phyloP scores from a whole-genome alignment of 2,329 filamentous ascomycete species.

The Rugonectria rugulosa region DNA sequence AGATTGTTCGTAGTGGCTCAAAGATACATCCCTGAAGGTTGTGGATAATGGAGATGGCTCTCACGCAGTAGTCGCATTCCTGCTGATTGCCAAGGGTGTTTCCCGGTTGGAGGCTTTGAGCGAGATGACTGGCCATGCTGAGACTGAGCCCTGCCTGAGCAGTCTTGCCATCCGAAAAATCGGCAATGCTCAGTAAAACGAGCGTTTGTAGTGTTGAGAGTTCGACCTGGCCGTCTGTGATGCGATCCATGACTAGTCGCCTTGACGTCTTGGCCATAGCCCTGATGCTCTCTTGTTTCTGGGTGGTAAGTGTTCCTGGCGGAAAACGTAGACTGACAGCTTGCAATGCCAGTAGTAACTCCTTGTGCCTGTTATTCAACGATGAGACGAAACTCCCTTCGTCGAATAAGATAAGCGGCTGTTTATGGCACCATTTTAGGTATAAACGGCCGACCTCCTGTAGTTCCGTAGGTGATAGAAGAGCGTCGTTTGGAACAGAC shows the following conservation, averaged over 20 bases:
- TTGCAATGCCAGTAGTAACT: slow-evolving; percentile 46
- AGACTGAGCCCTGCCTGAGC: slow-evolving; percentile 34
- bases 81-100: slow-evolving; percentile 28
- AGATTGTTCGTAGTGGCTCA: neutral
- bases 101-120: slow-evolving; percentile 27
- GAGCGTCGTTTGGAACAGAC: neutral
- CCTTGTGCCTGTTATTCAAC: slow-evolving; percentile 46
- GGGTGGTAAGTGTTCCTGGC: slow-evolving; percentile 22
- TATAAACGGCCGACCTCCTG: slow-evolving; percentile 46
- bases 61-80: slow-evolving; percentile 45
- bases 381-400: slow-evolving; percentile 49
- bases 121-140: slow-evolving; percentile 33
- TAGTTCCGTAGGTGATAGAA: slow-evolving; percentile 3
- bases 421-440: slow-evolving; percentile 56
- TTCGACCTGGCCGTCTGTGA: slow-evolving; percentile 45
- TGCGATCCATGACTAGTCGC: slow-evolving; percentile 42
- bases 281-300: slow-evolving; percentile 18
- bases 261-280: slow-evolving; percentile 26
- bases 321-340: slow-evolving; percentile 53
- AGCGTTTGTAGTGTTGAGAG: slow-evolving; percentile 49
- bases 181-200: slow-evolving; percentile 47
- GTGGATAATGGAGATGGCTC: slow-evolving; percentile 52
- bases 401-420: slow-evolving; percentile 57
- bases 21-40: slow-evolving; percentile 48
- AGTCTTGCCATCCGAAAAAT: slow-evolving; percentile 43